A percentile compares a stretch with the other conserved stretches of the same genome.
Conservation (phyloP, 2,329 filamentous ascomycete species). For the Geosmithia putterillii region DNA sequence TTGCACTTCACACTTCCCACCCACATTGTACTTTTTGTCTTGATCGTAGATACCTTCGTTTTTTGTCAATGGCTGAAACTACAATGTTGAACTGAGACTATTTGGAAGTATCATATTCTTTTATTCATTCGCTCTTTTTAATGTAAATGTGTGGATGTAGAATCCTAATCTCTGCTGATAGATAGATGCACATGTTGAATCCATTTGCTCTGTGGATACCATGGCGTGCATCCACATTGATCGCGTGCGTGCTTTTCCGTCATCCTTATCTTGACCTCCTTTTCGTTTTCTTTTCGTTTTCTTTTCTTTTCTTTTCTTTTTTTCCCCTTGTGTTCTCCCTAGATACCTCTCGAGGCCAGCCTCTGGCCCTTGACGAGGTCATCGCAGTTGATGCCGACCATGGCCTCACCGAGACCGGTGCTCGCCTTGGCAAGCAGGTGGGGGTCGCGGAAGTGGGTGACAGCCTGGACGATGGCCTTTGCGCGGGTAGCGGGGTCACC, state of each 20-base stretch:
- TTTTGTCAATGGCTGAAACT: background rate
- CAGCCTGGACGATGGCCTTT: slow-evolving; percentile 87
- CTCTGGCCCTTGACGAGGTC: slow-evolving; percentile 69
- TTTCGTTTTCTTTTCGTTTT: background rate
- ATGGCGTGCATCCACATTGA: too few species aligned
- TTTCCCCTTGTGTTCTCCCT: background rate
- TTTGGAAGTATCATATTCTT: too few species aligned
- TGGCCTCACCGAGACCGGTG: slow-evolving; percentile 86
- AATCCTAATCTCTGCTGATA: too few species aligned
- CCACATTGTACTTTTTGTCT: background rate
- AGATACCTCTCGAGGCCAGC: slow-evolving; percentile 56
- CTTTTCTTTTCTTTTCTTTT: background rate
- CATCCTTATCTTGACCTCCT: background rate
- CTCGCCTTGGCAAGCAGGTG: slow-evolving; percentile 79
- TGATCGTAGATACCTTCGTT: background rate
- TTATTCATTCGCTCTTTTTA: background rate
- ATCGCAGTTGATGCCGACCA: slow-evolving; percentile 87
- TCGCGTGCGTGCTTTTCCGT: background rate
- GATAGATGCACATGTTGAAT: too few species aligned
- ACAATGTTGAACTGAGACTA: too few species aligned
- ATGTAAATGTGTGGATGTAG: too few species aligned
- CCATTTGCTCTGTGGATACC: too few species aligned
- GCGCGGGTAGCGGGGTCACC: slow-evolving; percentile 84
- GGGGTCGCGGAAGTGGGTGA: slow-evolving; percentile 79
- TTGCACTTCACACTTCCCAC: background rate